Conservation (phyloP, 768 basidiomycete genomes). For the Phaeotremella fagi region DNA sequence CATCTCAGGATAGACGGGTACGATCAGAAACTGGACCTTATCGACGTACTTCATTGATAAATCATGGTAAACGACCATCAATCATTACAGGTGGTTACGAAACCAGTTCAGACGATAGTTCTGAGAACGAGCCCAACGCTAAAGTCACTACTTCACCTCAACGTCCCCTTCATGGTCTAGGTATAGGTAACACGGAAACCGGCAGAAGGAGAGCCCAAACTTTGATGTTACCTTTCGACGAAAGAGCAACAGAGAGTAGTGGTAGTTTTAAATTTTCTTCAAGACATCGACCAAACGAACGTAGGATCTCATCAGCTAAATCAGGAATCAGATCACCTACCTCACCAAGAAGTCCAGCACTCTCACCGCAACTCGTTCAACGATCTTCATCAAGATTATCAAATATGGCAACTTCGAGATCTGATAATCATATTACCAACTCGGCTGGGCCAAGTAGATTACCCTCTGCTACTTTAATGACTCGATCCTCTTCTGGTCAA, state of each 20-base stretch:
- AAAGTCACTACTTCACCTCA: neutral
- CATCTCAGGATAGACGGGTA: slow-evolving; percentile 16
- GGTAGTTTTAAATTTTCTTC: neutral
- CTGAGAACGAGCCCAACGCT: neutral
- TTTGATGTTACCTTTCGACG: neutral
- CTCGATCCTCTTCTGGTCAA: neutral
- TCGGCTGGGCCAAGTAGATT: neutral
- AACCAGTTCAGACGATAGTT: slow-evolving; percentile 12
- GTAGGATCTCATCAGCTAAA: neutral
- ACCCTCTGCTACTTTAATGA: neutral
- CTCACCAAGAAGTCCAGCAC: neutral
- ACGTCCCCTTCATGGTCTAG: neutral
- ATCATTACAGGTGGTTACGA: slow-evolving; percentile 34
- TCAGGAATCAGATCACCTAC: neutral
- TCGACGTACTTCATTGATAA: slow-evolving; percentile 12
- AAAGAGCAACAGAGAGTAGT: neutral
- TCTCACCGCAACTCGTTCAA: neutral
- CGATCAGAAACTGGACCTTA: slow-evolving; percentile 9
- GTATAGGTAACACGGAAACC: neutral
- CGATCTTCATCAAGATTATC: neutral
- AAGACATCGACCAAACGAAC: neutral
- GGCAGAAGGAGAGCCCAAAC: neutral
- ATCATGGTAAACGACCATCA: slow-evolving; percentile 22
- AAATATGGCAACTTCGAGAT: slow-evolving; percentile 3
- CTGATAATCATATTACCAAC: slow-evolving; percentile 3